Evolutionary conservation across 1,284 basidiomycete species (phyloP), one percentile per base, ranked within the genome.

Genomic region (Moesziomyces parantarcticus): DNA sequence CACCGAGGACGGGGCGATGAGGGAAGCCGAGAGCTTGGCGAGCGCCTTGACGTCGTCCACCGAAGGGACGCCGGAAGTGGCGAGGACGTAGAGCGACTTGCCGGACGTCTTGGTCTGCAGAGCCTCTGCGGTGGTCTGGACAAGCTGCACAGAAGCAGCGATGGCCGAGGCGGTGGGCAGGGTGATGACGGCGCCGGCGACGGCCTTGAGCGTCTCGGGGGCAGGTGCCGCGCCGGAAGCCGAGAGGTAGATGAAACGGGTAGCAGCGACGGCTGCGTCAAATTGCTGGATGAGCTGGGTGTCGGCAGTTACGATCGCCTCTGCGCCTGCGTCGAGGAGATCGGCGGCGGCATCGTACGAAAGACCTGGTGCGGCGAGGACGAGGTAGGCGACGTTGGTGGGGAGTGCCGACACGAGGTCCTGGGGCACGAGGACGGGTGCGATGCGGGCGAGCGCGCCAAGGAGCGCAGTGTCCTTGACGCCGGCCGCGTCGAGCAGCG

Each of bases 281-380:
- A 77, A 73, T 26, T 57, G 61, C 44, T 64, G 57, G 34, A 76
- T 55, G 26, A 75, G 67, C 39, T 62, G 36, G 1, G 64, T 54
- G 53, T 66, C 71, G 25, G 65, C 51, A n/a, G 69, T 70, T 43
- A 79, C 67, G 46, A 81, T 53, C 13, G 76, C 76, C 42, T 82
- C 75, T 18, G 76, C 77, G 20, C 77, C 80, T 8, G 59, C 59
- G 52, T 82, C 78, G 56, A 82, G 71, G 21, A 80, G 42, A 34
- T 77, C 78, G 6, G 72, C 60, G 10, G 75, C 77, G 4, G 52
- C 58, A 25, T 77, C 76, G 58, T 72, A 70, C 51, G 57, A 57
- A 40, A 75, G 60, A 34, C 51, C 59, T 25, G 70, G 62, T 9
- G 56, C 40, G 11, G 65, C 61, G 16, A 74, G 64, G 8, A 80